A percentile compares a stretch with the other conserved stretches of the same genome.
These are phyloP conservation scores for Lyophyllum shimeji DNA, from an alignment of 768 basidiomycete species.

Conservation along the genomic window DNA sequence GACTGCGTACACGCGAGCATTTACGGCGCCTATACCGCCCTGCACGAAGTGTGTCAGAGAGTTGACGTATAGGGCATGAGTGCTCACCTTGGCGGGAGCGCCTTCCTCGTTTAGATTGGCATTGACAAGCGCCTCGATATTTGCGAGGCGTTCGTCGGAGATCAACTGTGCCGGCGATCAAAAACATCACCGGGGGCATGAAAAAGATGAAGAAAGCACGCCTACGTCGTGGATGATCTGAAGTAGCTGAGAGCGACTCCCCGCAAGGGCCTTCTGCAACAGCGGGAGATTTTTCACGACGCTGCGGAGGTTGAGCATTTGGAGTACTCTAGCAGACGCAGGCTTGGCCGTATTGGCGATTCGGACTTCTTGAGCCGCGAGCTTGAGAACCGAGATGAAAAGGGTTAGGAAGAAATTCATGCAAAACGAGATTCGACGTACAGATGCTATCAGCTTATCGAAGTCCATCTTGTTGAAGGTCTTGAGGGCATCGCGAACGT, in stretches of 20 bases:
- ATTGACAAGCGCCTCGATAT: slow-evolving; percentile 59
- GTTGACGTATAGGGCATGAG: background rate
- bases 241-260: slow-evolving; percentile 60
- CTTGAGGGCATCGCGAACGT: slow-evolving; percentile 68
- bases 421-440: slow-evolving; percentile 24
- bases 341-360: slow-evolving; percentile 54
- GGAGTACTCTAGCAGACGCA: slow-evolving; percentile 67
- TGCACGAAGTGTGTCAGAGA: slow-evolving; percentile 22
- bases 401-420: background rate
- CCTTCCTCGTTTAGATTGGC: slow-evolving; percentile 74
- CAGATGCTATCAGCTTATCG: slow-evolving; percentile 80
- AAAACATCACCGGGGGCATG: background rate
- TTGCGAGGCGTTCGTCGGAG: slow-evolving; percentile 65
- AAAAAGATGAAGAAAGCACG: background rate
- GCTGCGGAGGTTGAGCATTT: slow-evolving; percentile 78
- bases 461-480: slow-evolving; percentile 79
- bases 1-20: slow-evolving; percentile 87
- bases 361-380: slow-evolving; percentile 63
- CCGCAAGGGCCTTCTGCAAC: slow-evolving; percentile 60
- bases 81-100: slow-evolving; percentile 53
- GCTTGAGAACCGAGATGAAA: slow-evolving; percentile 36
- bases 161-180: slow-evolving; percentile 52
- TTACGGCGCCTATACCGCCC: slow-evolving; percentile 74
- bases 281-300: slow-evolving; percentile 67
- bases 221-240: slow-evolving; percentile 59